Evolutionary conservation across 2,329 filamentous ascomycete species (phyloP), one percentile per base, ranked within the genome.

Genomic region (Cordyceps sp.): DNA sequence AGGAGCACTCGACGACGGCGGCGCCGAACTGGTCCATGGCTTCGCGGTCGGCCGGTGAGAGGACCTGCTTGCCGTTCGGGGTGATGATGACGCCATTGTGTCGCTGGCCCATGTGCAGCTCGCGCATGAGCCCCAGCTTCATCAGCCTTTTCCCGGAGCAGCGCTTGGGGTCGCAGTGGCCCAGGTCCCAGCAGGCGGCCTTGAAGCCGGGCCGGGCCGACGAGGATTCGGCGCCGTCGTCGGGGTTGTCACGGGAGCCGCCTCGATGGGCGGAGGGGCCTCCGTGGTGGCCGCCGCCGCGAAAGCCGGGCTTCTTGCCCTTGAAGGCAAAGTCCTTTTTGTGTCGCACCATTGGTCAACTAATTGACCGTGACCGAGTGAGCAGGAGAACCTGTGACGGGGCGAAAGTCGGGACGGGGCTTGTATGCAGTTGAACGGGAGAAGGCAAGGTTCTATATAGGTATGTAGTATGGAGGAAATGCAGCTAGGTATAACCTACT

Each of bases 121-220:
- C 82, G 43, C 90, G 78, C 84, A 98, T 94, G 47, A 94, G 64
- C 4, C 88, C 88, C 34, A 92, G 70, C 40, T 78, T 77, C 70
- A 98, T 93, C 22, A 98, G 69, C 40, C 83, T 77, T 62, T 98
- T 98, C 21, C 90, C 90, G 0, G 86, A 94, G 58, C 90, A 98
- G 44, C 88, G 69, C 56, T 94, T 96, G 8, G 88, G 84, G 49
- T 98, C 90, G 62, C 90, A 98, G 61, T 98, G 90, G 39, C 86
- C 88, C 22, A 98, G 67, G 49, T 98, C 90, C 90, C 90, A 98
- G 54, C 88, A 94, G 36, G 88, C 90, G 30, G 90, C 88, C 58
- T 92, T 93, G 69, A 86, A 94, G 16, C 60, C 48, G 25, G 58
- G 74, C 40, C 45, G 69, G 30, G 46, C 37, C 33, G 45, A 36